Percentiles rank a stretch among this genome's conserved stretches.
These are phyloP conservation scores for Xylaria arbuscula DNA, from an alignment of 2,329 filamentous ascomycete species.

Conservation along the genomic window DNA sequence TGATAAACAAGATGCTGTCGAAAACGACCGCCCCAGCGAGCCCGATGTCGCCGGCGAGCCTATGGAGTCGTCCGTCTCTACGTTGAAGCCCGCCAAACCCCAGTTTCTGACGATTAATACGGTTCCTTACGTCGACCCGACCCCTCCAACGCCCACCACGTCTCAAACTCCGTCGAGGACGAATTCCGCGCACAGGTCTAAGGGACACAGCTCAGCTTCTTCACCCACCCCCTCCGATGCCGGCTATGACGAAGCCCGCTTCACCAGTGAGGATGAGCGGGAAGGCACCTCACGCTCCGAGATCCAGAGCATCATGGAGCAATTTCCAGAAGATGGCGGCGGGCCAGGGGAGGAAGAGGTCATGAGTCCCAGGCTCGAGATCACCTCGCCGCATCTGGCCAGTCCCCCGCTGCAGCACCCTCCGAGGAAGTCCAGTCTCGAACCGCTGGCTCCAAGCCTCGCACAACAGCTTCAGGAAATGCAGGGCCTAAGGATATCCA, in stretches of 20 bases:
- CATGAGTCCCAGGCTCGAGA: slow-evolving; percentile 88
- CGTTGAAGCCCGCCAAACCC: slow-evolving; percentile 59
- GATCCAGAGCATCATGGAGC: slow-evolving; percentile 97
- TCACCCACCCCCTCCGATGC: slow-evolving; percentile 68
- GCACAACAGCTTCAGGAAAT: slow-evolving; percentile 62
- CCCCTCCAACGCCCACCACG: slow-evolving; percentile 65
- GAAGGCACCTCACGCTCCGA: slow-evolving; percentile 81
- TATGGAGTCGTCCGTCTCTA: slow-evolving; percentile 61
- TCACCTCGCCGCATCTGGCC: slow-evolving; percentile 82
- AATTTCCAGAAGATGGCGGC: slow-evolving; percentile 82
- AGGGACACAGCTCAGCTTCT: slow-evolving; percentile 55
- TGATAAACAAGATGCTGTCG: slow-evolving; percentile 7
- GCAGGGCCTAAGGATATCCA: slow-evolving; percentile 56
- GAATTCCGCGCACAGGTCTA: slow-evolving; percentile 65
- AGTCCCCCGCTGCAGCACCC: slow-evolving; percentile 74
- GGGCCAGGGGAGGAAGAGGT: slow-evolving; percentile 83
- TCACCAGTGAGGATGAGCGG: slow-evolving; percentile 70
- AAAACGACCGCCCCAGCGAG: slow-evolving; percentile 16
- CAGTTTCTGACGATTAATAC: slow-evolving; percentile 63
- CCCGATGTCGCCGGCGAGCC: slow-evolving; percentile 33
- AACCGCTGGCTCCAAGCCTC: slow-evolving; percentile 69
- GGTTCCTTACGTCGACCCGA: slow-evolving; percentile 65
- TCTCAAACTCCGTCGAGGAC: slow-evolving; percentile 70
- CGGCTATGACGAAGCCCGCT: slow-evolving; percentile 67
- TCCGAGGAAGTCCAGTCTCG: slow-evolving; percentile 86